Conservation (phyloP, 345 rosid species). For the Populus simonii region DNA sequence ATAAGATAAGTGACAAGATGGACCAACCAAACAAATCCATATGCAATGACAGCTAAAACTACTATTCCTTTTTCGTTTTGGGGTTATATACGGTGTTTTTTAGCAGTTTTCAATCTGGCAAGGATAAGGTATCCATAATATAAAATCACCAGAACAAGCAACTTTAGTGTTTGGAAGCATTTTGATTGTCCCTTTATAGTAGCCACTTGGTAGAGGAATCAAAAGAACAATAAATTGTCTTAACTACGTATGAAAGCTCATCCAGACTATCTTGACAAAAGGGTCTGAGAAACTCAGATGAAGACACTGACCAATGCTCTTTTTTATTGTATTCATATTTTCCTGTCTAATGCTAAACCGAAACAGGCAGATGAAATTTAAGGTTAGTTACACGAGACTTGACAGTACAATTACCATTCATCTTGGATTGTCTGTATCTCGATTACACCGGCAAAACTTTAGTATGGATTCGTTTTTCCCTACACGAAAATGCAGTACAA, state of each 20-base stretch:
- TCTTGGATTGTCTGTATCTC: conserved; percentile 41
- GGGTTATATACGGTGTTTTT: too few relatives aligned
- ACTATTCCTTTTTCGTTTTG: not conserved
- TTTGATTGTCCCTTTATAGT: too few relatives aligned
- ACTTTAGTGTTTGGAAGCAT: too few relatives aligned
- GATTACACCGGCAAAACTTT: conserved; percentile 35
- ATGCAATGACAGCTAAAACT: not conserved
- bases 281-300: not conserved
- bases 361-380: not conserved
- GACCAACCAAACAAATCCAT: not conserved
- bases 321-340: not conserved
- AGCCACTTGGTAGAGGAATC: not conserved
- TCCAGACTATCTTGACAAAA: not conserved
- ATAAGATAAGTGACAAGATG: conserved; percentile 20
- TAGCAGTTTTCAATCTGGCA: too few relatives aligned
- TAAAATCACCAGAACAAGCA: too few relatives aligned
- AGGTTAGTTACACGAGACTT: not conserved
- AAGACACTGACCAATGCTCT: not conserved
- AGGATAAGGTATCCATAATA: too few relatives aligned
- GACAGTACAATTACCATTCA: conserved; percentile 24
- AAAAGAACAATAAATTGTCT: not conserved
- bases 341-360: not conserved
- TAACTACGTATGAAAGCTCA: not conserved
- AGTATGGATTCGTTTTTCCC: conserved; percentile 28
- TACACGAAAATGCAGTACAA: conserved; percentile 51